Evolutionary conservation across 1,139 yeast genomes (phyloP), one percentile per base, ranked within the genome.

Genomic region (Hyphopichia burtonii): DNA sequence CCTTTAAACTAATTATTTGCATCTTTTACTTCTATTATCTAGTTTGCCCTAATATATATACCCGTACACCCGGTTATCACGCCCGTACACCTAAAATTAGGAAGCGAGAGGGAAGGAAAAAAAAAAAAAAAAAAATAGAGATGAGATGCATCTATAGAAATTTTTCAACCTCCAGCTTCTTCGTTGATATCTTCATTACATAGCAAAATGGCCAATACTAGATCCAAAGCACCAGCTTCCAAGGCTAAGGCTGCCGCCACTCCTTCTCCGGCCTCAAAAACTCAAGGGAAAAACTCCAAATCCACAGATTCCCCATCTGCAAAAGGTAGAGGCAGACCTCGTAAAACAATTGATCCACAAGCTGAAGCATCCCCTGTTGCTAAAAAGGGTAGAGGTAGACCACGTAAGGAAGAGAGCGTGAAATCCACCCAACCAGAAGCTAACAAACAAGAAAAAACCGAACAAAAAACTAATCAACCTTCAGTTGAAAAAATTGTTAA

Each of bases 1-100:
- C 56, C 55, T 19, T 30, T 30, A 30, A n/a, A 30, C 17, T 30
- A 14, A 10, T 30, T 14, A 5, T 15, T 34, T 20, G 36, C 36
- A 34, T 22, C n/a, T 3, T 16, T 15, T 15, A 19, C 20, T 14
- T 20, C 17, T n/a, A n/a, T n/a, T n/a, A n/a, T n/a, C n/a, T n/a
- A n/a, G n/a, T n/a, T n/a, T n/a, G n/a, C n/a, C n/a, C n/a, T n/a
- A n/a, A n/a, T n/a, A n/a, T n/a, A n/a, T n/a, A n/a, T n/a, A n/a
- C n/a, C n/a, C n/a, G n/a, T n/a, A n/a, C n/a, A n/a, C n/a, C n/a
- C n/a, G n/a, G n/a, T n/a, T n/a, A n/a, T n/a, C n/a, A n/a, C n/a
- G 11, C 12, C 28, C 28, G 28, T 25, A 25, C 28, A 20, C 15
- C 15, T 10, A 30, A 14, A n/a, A 30, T n/a, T 8, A 30, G 11